Evolutionary conservation across 2,329 filamentous ascomycete genomes (phyloP), one percentile per base, ranked within the genome.

Genomic region (Thelonectria blattea): DNA sequence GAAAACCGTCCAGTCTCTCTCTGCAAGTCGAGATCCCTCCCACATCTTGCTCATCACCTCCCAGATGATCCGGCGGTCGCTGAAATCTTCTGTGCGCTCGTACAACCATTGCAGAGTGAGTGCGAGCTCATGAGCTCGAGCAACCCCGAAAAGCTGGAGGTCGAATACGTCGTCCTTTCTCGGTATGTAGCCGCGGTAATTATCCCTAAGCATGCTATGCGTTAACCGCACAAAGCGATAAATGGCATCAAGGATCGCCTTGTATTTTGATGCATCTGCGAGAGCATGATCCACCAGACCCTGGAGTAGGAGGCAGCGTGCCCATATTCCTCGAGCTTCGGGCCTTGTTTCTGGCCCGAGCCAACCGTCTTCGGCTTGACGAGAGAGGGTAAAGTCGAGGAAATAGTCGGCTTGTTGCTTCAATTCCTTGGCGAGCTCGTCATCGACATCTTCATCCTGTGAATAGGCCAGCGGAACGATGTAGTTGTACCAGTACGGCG

Each of bases 401-500:
- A 51, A 58, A 3, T n/a, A 5, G 12, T 39, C 17, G 4, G 55
- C 79, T 60, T 87, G 83, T 0, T 61, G 67, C 67, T 84, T 83
- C 41, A 73, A 64, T 10, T 64, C 50, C 34, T 14, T 12, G 11
- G 34, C 34, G 34, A 39, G 34, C n/a, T 39, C 34, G 11, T n/a
- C 34, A 39, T 39, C 34, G 12, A n/a, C n/a, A 3, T 61, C 56
- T 68, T 86, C 79, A 39, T 82, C 74, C 2, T 84, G 70, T 0
- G 73, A 71, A 64, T 82, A 87, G 0, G 85, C 83, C 52, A 87
- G 72, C 1, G 84, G 84, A 0, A 87, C 84, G 1, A 87, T 73
- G 2, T 80, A 81, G 65, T 87, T 87, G 71, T 86, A 83, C 83
- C 85, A 88, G 70, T 87, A 88, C 0, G 85, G 83, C 18, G 83